A percentile compares a stretch with the other conserved stretches of the same genome.
Evolutionary conservation across 257 asterid species (phyloP).

Genomic region (Jasminum sambac): DNA sequence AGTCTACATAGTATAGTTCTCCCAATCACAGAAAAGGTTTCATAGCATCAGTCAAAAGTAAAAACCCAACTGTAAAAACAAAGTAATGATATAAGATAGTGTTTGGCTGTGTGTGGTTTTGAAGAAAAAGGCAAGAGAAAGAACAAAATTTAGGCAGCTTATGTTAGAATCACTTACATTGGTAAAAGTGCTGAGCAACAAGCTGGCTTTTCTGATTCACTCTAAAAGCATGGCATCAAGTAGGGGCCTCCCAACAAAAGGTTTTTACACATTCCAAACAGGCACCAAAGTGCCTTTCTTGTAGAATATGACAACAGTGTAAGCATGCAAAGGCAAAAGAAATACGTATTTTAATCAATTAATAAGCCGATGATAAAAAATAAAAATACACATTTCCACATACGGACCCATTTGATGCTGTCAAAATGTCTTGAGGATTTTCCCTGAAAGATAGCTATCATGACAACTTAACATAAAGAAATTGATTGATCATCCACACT

Average conservation of each 20-base stretch:
- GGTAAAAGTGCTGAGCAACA: conserved; percentile 21
- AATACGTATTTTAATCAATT: not conserved
- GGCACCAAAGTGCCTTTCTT: conserved; percentile 12
- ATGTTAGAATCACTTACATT: conserved; percentile 34
- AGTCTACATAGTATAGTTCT: not conserved
- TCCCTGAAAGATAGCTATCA: conserved; percentile 4
- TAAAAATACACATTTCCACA: not conserved
- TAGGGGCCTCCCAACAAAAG: conserved; percentile 40
- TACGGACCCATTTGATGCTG: not conserved
- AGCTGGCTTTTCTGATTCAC: conserved; percentile 18
- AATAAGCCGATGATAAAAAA: not conserved
- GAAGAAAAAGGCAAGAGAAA: conserved; percentile 27
- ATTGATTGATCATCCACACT: not conserved
- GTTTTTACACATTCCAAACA: conserved; percentile 11
- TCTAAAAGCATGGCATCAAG: conserved; percentile 21
- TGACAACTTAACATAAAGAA: not conserved
- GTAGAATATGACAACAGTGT: not conserved
- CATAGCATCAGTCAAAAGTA: not conserved
- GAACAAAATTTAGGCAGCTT: conserved; percentile 34
- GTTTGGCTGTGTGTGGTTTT: not conserved
- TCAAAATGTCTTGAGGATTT: not conserved
- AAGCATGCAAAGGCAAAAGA: conserved; percentile 13
- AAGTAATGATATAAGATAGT: not conserved
- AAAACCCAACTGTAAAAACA: not conserved
- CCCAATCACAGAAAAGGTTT: not conserved